These are phyloP conservation scores for Cutaneotrichosporon sp. DNA, from an alignment of 1,284 basidiomycete species.

Conservation along the genomic window DNA sequence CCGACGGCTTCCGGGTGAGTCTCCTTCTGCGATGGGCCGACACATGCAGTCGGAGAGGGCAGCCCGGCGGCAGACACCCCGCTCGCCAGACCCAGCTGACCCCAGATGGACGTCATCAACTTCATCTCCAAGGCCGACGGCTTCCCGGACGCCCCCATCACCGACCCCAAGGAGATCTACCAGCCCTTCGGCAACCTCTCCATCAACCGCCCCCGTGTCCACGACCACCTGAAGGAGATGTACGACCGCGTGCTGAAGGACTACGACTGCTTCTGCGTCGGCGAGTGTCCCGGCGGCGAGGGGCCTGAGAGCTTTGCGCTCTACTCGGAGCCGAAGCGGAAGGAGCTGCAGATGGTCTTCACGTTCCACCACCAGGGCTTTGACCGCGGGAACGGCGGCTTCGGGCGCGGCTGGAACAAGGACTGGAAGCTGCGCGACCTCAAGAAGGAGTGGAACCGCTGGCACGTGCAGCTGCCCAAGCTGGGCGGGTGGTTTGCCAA, in stretches of 20 bases:
- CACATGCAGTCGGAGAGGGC: too few species aligned
- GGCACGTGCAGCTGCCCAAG: slow-evolving; percentile 63
- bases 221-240: slow-evolving; percentile 71
- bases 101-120: slow-evolving; percentile 14
- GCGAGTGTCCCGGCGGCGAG: slow-evolving; percentile 19
- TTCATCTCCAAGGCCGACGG: slow-evolving; percentile 53
- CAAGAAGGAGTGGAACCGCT: slow-evolving; percentile 61
- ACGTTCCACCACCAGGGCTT: slow-evolving; percentile 53
- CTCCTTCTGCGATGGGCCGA: background rate
- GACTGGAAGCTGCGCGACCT: slow-evolving; percentile 63
- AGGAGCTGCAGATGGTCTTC: slow-evolving; percentile 63
- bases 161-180: slow-evolving; percentile 56
- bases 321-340: slow-evolving; percentile 65
- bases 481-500: slow-evolving; percentile 64
- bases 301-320: slow-evolving; percentile 32
- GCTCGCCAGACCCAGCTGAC: background rate
- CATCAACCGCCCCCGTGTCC: slow-evolving; percentile 61
- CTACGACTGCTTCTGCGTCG: slow-evolving; percentile 26
- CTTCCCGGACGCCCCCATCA: slow-evolving; percentile 66
- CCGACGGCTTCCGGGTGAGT: slow-evolving; percentile 54
- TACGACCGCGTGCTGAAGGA: slow-evolving; percentile 58
- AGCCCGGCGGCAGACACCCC: too few species aligned
- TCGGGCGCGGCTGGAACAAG: slow-evolving; percentile 24
- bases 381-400: slow-evolving; percentile 29
- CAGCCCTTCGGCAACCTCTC: slow-evolving; percentile 50